phyloP scores from a whole-genome alignment of 495 filamentous ascomycete genomes.

The Penicillium arizonense region DNA sequence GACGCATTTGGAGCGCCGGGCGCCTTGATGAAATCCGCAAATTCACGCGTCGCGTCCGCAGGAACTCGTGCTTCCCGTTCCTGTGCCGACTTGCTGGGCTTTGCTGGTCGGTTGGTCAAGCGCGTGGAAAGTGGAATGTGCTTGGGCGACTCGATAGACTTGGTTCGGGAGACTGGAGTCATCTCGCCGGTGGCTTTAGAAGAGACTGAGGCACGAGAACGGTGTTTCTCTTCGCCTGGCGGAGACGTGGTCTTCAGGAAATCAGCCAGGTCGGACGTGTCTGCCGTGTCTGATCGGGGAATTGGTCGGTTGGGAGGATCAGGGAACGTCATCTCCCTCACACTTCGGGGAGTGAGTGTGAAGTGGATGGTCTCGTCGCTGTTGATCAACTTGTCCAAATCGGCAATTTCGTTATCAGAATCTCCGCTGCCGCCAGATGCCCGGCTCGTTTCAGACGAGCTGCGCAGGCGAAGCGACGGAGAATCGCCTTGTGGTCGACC shows the following conservation, averaged over 20 bases:
- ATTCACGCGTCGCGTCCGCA: slow-evolving; percentile 66
- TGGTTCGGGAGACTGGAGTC: slow-evolving; percentile 17
- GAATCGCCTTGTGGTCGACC: slow-evolving; percentile 42
- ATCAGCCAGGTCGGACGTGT: slow-evolving; percentile 38
- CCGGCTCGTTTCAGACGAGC: slow-evolving; percentile 49
- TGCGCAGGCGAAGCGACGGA: slow-evolving; percentile 39
- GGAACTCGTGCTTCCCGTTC: slow-evolving; percentile 67
- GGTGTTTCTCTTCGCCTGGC: slow-evolving; percentile 23
- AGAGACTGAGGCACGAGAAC: slow-evolving; percentile 24
- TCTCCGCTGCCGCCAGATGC: slow-evolving; percentile 36
- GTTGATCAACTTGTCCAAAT: slow-evolving; percentile 85
- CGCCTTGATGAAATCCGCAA: slow-evolving; percentile 82
- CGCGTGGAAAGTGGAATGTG: slow-evolving; percentile 30
- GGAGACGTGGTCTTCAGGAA: slow-evolving; percentile 37
- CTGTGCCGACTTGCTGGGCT: slow-evolving; percentile 39
- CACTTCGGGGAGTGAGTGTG: slow-evolving; percentile 84
- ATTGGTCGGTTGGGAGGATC: slow-evolving; percentile 37
- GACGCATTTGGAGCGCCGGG: slow-evolving; percentile 58
- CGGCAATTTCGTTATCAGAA: slow-evolving; percentile 47
- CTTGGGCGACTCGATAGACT: slow-evolving; percentile 24
- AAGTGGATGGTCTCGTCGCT: slow-evolving; percentile 91
- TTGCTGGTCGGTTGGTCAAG: slow-evolving; percentile 25
- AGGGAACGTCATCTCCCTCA: slow-evolving; percentile 75
- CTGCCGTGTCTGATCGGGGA: slow-evolving; percentile 32
- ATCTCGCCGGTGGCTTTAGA: slow-evolving; percentile 18